Evolutionary conservation across 1,284 basidiomycete species (phyloP).

Genomic region (Ceratobasidium sp.): DNA sequence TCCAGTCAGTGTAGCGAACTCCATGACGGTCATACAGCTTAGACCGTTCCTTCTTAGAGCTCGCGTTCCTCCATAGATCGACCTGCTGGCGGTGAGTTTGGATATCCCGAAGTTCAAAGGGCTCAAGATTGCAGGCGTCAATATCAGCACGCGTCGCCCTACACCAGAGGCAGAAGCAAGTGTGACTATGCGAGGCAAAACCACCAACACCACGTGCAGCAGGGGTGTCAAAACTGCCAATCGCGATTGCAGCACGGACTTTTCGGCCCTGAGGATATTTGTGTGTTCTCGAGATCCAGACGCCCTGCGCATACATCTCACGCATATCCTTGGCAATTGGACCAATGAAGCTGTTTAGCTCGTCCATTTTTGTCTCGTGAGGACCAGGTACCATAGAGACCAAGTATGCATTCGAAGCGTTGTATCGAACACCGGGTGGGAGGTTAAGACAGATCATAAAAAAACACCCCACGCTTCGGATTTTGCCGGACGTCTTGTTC

Average conservation of each 20-base stretch:
- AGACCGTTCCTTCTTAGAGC: neutral
- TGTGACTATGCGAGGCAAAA: slow-evolving; percentile 33
- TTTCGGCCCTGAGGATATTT: slow-evolving; percentile 54
- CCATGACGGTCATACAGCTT: neutral
- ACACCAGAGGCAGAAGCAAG: neutral
- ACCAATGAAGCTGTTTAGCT: slow-evolving; percentile 58
- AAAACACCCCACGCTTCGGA: slow-evolving; percentile 32
- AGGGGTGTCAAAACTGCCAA: slow-evolving; percentile 57
- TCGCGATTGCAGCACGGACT: slow-evolving; percentile 54
- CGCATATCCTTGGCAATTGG: slow-evolving; percentile 59
- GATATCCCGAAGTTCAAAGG: neutral
- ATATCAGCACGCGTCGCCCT: neutral
- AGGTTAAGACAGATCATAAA: slow-evolving; percentile 47
- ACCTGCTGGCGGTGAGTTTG: neutral
- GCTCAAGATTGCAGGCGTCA: neutral
- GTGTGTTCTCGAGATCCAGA: slow-evolving; percentile 55
- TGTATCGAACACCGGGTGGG: slow-evolving; percentile 46
- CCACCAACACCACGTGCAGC: slow-evolving; percentile 55
- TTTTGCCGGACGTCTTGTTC: slow-evolving; percentile 18
- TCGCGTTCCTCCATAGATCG: neutral
- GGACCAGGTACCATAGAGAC: slow-evolving; percentile 60
- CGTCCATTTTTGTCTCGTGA: slow-evolving; percentile 56
- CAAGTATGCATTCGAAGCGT: slow-evolving; percentile 48
- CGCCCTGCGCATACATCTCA: slow-evolving; percentile 56
- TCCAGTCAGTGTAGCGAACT: slow-evolving; percentile 59